phyloP scores from a whole-genome alignment of 192 early-diverging fungal species.

The Backusella westeae region DNA sequence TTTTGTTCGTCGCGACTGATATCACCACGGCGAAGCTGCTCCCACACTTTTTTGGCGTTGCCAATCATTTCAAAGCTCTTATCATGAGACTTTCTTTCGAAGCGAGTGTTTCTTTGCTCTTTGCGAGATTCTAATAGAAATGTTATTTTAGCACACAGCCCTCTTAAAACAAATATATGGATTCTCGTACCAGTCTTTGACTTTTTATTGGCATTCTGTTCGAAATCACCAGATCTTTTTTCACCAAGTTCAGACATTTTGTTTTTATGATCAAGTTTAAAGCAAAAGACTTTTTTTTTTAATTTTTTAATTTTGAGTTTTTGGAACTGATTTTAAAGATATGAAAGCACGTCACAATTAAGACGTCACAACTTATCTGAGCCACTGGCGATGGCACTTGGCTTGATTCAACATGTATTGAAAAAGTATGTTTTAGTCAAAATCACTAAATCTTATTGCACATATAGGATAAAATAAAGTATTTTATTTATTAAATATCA shows the following conservation, averaged over 20 bases:
- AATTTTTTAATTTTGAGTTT: background rate
- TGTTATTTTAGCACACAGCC: background rate
- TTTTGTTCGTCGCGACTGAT: constrained; percentile 60
- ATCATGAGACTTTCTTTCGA: constrained; percentile 62
- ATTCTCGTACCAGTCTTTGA: constrained; percentile 11
- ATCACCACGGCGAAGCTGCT: constrained; percentile 73
- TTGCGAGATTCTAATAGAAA: constrained; percentile 42
- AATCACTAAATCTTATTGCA: too few species aligned
- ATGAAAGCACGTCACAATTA: background rate
- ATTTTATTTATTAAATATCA: too few species aligned
- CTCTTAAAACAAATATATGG: background rate
- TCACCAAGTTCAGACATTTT: constrained; percentile 16
- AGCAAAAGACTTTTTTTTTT: background rate
- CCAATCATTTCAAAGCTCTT: constrained; percentile 70
- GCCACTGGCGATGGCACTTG: background rate
- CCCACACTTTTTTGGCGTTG: constrained; percentile 82
- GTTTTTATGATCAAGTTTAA: background rate
- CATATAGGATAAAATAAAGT: too few species aligned
- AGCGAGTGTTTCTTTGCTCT: constrained; percentile 51
- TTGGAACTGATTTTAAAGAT: background rate
- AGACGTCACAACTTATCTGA: background rate
- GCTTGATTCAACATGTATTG: too few species aligned
- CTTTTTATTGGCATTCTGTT: constrained; percentile 16
- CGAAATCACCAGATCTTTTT: constrained; percentile 9
- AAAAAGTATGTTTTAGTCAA: too few species aligned